A percentile compares a stretch with the other conserved stretches of the same genome.
Conservation (phyloP, 441 rosid genomes). For the Omphalea diandra region DNA sequence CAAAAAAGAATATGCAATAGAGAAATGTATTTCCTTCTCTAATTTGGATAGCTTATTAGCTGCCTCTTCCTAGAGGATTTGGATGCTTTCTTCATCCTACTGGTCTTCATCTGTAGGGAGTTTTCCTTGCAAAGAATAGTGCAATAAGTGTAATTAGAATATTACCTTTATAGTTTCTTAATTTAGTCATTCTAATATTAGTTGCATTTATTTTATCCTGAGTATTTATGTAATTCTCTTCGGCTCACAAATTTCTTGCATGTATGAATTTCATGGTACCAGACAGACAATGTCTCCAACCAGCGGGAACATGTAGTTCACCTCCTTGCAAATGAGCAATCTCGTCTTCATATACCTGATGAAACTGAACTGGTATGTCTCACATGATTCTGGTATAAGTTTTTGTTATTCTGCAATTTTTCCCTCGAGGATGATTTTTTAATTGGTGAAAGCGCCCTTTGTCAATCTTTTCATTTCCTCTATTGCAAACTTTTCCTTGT, state of each 20-base stretch:
- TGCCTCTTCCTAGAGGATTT: not conserved
- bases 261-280: constrained; percentile 28
- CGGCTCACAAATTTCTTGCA: constrained; percentile 4
- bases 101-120: not conserved
- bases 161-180: not conserved
- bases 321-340: constrained; percentile 93
- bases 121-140: not conserved
- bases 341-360: constrained; percentile 69
- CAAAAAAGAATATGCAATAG: not conserved
- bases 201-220: not conserved
- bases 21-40: not conserved
- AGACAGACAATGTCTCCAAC: constrained; percentile 95
- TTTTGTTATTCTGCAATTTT: not conserved
- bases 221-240: not conserved
- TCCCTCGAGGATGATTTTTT: constrained; percentile 1
- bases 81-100: not conserved
- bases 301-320: constrained; percentile 97
- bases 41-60: not conserved
- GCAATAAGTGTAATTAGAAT: not conserved
- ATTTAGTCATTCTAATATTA: not conserved
- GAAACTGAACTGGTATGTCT: constrained; percentile 73
- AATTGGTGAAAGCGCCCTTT: not conserved
- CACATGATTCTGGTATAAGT: not conserved
- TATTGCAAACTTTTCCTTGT: not conserved
- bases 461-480: not conserved